Evolutionary conservation across 2,329 filamentous ascomycete genomes (phyloP).

Genomic region (Trichothecium sympodiale): DNA sequence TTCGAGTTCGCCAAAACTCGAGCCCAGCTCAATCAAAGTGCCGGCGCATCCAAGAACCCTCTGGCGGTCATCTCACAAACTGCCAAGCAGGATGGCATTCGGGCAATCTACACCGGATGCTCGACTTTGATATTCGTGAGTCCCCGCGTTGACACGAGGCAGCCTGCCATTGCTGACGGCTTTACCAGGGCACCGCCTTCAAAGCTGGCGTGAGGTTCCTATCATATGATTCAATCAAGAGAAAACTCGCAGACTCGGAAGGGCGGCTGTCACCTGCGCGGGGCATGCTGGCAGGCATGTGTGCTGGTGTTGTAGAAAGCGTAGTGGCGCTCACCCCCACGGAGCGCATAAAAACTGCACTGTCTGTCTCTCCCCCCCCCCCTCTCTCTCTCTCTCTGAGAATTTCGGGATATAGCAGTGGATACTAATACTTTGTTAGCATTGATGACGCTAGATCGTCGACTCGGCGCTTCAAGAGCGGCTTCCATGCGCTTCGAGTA

Average conservation of each 20-base stretch:
- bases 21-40: conserved; percentile 37
- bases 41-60: conserved; percentile 34
- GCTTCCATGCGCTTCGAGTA: conserved; percentile 17
- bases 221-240: conserved; percentile 55
- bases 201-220: conserved; percentile 59
- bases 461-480: conserved; percentile 16
- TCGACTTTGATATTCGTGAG: conserved; percentile 40
- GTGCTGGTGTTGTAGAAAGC: conserved; percentile 48
- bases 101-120: conserved; percentile 53
- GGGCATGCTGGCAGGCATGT: conserved; percentile 54
- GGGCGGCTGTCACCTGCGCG: conserved; percentile 43
- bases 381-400: not conserved
- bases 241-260: conserved; percentile 41
- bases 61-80: conserved; percentile 44
- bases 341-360: conserved; percentile 56
- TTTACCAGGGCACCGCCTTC: conserved; percentile 37
- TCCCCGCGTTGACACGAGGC: too few relatives aligned
- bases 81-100: conserved; percentile 41
- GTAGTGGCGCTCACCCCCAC: conserved; percentile 57
- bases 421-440: conserved; percentile 6
- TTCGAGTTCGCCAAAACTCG: conserved; percentile 59
- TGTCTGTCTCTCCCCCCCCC: conserved; percentile 19
- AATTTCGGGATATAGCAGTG: not conserved
- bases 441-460: conserved; percentile 24
- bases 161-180: not conserved